Conservation (phyloP, 176 grass and related monocot genomes). For the Zoysia pacifica region DNA sequence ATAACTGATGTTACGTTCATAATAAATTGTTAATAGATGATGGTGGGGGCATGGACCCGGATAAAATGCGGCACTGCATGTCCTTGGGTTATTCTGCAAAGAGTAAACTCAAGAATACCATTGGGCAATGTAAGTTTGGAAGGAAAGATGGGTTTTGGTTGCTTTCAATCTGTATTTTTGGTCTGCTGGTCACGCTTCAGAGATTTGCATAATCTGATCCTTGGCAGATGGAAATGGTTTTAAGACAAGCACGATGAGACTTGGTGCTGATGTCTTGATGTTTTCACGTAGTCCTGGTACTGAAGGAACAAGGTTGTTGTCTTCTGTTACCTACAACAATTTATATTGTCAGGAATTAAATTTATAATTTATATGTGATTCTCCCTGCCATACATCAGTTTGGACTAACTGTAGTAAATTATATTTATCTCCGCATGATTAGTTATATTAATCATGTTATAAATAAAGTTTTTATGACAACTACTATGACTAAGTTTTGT, state of each 20-base stretch:
- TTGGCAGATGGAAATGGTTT: slow-evolving; percentile 95
- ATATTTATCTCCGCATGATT: neutral
- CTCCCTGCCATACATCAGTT: neutral
- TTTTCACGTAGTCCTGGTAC: slow-evolving; percentile 73
- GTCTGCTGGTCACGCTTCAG: too few relatives aligned
- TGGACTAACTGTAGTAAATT: neutral
- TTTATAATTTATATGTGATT: neutral
- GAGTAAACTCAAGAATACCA: slow-evolving; percentile 80
- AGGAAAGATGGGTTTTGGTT: too few relatives aligned
- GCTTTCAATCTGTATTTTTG: too few relatives aligned
- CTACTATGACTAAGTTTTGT: neutral
- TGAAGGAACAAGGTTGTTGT: slow-evolving; percentile 81
- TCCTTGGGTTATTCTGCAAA: slow-evolving; percentile 95
- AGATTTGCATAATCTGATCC: slow-evolving; percentile 28
- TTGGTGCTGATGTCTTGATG: slow-evolving; percentile 93
- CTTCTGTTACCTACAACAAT: slow-evolving; percentile 18
- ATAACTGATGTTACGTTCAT: slow-evolving; percentile 2
- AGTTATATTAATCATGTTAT: neutral
- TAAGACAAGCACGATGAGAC: slow-evolving; percentile 98
- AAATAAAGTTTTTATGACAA: slow-evolving; percentile 2
- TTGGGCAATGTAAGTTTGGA: slow-evolving; percentile 87
- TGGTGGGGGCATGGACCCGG: slow-evolving; percentile 93
- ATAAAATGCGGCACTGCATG: slow-evolving; percentile 99
- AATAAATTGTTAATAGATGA: slow-evolving; percentile 55
- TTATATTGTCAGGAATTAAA: slow-evolving; percentile 19